Conservation (phyloP, 306 rosid species). For the Prunus mira region DNA sequence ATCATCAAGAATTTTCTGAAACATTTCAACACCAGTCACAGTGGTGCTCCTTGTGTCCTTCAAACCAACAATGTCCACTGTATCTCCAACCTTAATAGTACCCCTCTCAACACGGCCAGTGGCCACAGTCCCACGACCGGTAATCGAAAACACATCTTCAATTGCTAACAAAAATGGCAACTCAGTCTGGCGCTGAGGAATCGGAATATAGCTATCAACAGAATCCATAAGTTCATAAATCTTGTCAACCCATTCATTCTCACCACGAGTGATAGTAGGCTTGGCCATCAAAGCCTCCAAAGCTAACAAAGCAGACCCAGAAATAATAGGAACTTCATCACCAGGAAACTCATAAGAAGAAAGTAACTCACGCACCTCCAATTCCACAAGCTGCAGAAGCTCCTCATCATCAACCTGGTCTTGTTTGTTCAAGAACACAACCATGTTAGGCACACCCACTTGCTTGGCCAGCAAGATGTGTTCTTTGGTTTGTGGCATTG, state of each 20-base stretch:
- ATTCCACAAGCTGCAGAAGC: slow-evolving; percentile 71
- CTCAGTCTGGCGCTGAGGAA: slow-evolving; percentile 72
- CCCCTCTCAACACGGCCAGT: slow-evolving; percentile 87
- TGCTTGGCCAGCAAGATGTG: slow-evolving; percentile 80
- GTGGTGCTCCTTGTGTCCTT: slow-evolving; percentile 70
- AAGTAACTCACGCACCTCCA: slow-evolving; percentile 81
- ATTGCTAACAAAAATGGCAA: slow-evolving; percentile 74
- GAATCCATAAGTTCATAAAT: slow-evolving; percentile 80
- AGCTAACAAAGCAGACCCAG: slow-evolving; percentile 78
- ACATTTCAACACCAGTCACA: slow-evolving; percentile 88
- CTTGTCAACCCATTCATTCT: slow-evolving; percentile 74
- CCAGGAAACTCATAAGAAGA: slow-evolving; percentile 80
- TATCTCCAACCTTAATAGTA: slow-evolving; percentile 56
- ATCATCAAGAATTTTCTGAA: slow-evolving; percentile 80
- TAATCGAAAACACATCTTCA: slow-evolving; percentile 78
- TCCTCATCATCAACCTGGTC: slow-evolving; percentile 91
- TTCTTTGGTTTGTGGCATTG: slow-evolving; percentile 84
- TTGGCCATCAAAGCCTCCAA: slow-evolving; percentile 74
- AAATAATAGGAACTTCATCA: slow-evolving; percentile 70
- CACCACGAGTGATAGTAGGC: slow-evolving; percentile 59
- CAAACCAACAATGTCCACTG: slow-evolving; percentile 69
- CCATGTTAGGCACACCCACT: slow-evolving; percentile 83
- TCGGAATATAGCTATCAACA: slow-evolving; percentile 73
- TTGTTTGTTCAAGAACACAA: slow-evolving; percentile 70
- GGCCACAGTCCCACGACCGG: slow-evolving; percentile 90